Conservation (phyloP, 1,284 basidiomycete genomes). For the Pulchroboletus neoregius region DNA sequence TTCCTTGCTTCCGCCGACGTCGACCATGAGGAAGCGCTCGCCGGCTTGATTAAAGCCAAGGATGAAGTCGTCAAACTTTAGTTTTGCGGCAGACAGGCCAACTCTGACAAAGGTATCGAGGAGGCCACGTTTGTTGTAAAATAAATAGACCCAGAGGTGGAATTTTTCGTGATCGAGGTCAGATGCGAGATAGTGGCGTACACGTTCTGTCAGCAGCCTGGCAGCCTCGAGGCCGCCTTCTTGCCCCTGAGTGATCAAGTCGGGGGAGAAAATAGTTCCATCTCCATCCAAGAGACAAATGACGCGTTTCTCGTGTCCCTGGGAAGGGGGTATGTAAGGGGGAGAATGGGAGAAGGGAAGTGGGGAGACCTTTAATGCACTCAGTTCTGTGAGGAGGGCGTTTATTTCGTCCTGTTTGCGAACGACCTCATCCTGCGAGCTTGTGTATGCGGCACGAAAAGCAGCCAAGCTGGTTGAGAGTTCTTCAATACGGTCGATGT, state of each 20-base stretch:
- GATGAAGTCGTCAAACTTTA: slow-evolving; percentile 58
- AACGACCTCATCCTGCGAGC: slow-evolving; percentile 21
- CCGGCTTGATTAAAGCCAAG: slow-evolving; percentile 63
- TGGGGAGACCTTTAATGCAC: slow-evolving; percentile 21
- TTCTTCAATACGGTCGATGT: slow-evolving; percentile 21
- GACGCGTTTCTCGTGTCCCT: slow-evolving; percentile 46
- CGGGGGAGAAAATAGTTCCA: slow-evolving; percentile 54
- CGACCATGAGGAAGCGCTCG: slow-evolving; percentile 62
- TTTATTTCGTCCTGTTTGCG: slow-evolving; percentile 17
- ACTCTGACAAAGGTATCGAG: slow-evolving; percentile 46
- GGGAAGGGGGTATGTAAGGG: neutral
- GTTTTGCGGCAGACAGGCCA: slow-evolving; percentile 38
- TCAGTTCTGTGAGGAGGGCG: slow-evolving; percentile 24
- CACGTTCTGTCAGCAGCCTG: slow-evolving; percentile 45
- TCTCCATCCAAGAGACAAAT: slow-evolving; percentile 64
- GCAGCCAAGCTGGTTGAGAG: slow-evolving; percentile 25
- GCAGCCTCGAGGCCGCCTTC: slow-evolving; percentile 57
- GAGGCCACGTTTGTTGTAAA: slow-evolving; percentile 60
- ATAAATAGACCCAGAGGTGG: slow-evolving; percentile 61
- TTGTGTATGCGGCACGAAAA: slow-evolving; percentile 25
- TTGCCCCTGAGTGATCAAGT: slow-evolving; percentile 51
- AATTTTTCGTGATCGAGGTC: slow-evolving; percentile 43
- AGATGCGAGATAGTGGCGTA: slow-evolving; percentile 42
- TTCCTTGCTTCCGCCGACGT: slow-evolving; percentile 71
- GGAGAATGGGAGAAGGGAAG: neutral